Evolutionary conservation across 345 rosid genomes (phyloP).

Genomic region (Populus simonii): DNA sequence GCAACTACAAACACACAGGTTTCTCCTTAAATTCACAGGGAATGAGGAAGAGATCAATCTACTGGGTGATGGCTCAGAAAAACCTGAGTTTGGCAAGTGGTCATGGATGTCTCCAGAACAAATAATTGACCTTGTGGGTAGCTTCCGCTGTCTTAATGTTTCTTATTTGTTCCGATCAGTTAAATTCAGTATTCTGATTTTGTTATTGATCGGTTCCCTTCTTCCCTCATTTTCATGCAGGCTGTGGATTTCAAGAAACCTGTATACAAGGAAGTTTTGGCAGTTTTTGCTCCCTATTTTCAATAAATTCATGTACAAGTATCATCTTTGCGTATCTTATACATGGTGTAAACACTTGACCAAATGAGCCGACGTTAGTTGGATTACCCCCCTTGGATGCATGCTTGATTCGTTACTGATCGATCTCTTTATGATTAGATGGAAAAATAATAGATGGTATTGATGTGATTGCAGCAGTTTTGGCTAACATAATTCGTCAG

Average conservation of each 20-base stretch:
- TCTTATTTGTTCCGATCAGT: not conserved
- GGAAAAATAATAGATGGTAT: not conserved
- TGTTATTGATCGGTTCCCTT: not conserved
- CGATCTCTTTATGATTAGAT: not conserved
- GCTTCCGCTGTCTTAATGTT: not conserved
- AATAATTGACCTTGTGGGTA: slow-evolving; percentile 56
- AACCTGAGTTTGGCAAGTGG: slow-evolving; percentile 91
- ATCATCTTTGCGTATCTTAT: not conserved
- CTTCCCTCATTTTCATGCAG: slow-evolving; percentile 36
- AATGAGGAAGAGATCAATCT: slow-evolving; percentile 85
- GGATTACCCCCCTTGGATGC: not conserved
- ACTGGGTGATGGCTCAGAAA: slow-evolving; percentile 80
- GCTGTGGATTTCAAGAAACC: slow-evolving; percentile 90
- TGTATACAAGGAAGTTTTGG: slow-evolving; percentile 72
- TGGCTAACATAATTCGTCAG: not conserved
- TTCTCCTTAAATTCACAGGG: slow-evolving; percentile 78
- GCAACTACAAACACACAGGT: slow-evolving; percentile 42
- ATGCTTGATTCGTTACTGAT: not conserved
- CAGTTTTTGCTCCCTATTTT: slow-evolving; percentile 59
- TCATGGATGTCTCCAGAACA: slow-evolving; percentile 74
- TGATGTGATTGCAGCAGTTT: not conserved
- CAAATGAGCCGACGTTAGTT: not conserved
- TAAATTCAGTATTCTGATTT: not conserved
- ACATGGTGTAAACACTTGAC: not conserved
- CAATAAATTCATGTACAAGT: slow-evolving; percentile 18